A percentile compares a stretch with the other conserved stretches of the same genome.
Evolutionary conservation across 768 basidiomycete species (phyloP).

Genomic region (Mycena metata): DNA sequence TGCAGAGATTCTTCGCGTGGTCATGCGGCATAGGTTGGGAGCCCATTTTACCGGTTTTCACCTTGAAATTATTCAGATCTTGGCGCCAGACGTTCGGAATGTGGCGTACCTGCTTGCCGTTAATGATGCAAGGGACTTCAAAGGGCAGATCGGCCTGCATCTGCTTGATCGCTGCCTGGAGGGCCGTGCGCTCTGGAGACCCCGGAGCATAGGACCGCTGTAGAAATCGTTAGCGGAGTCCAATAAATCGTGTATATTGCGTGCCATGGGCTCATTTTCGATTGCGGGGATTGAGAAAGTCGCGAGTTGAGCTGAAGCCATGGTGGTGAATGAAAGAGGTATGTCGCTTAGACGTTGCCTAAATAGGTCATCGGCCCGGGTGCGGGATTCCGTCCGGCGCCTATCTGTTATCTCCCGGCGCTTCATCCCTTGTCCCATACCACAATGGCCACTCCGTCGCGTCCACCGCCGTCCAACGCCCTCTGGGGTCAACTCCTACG

Average conservation of each 20-base stretch:
- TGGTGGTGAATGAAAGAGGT: constrained; percentile 48
- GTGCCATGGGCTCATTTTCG: constrained; percentile 95
- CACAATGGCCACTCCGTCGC: constrained; percentile 22
- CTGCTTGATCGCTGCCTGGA: constrained; percentile 80
- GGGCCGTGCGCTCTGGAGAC: constrained; percentile 79
- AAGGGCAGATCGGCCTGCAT: constrained; percentile 90
- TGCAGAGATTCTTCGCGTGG: constrained; percentile 84
- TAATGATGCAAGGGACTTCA: constrained; percentile 93
- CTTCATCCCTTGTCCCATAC: neutral
- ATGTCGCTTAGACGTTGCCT: neutral
- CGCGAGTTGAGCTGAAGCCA: constrained; percentile 84
- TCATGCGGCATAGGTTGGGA: constrained; percentile 90
- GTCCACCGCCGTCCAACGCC: constrained; percentile 44
- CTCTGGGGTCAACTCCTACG: constrained; percentile 73
- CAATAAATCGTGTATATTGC: constrained; percentile 36
- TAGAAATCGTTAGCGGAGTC: constrained; percentile 17
- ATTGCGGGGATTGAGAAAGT: constrained; percentile 87
- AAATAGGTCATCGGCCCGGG: constrained; percentile 10
- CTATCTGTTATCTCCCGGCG: neutral
- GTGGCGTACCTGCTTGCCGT: constrained; percentile 82
- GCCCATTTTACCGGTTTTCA: constrained; percentile 83
- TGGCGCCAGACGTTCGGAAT: neutral
- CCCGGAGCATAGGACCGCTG: constrained; percentile 85
- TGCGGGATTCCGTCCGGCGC: neutral
- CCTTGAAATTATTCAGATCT: constrained; percentile 54